Conservation (phyloP, 2,329 filamentous ascomycete species). For the Venturia oleaginea region DNA sequence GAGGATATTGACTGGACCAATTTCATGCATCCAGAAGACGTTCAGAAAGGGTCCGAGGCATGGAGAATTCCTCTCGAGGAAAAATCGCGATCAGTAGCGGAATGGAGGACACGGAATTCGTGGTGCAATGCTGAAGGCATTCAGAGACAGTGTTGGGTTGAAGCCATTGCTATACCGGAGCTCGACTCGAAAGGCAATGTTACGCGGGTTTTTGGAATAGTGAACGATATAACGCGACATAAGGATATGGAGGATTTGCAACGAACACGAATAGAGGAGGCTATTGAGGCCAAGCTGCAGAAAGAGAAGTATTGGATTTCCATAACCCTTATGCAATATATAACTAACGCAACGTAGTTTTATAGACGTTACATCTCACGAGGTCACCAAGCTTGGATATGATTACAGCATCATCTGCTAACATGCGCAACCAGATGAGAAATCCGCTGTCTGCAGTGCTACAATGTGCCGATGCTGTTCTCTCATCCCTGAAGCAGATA, state of each 20-base stretch:
- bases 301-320: slow-evolving; percentile 2
- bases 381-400: neutral
- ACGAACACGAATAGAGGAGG: slow-evolving; percentile 2
- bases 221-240: slow-evolving; percentile 25
- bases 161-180: slow-evolving; percentile 2
- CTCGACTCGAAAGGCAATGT: slow-evolving; percentile 14
- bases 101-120: neutral
- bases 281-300: slow-evolving; percentile 11
- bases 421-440: slow-evolving; percentile 16
- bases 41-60: neutral
- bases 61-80: slow-evolving; percentile 9
- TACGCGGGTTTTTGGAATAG: slow-evolving; percentile 24
- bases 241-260: slow-evolving; percentile 21
- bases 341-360: slow-evolving; percentile 15
- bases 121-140: slow-evolving; percentile 1
- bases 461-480: slow-evolving; percentile 9
- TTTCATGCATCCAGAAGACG: slow-evolving; percentile 6
- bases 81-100: neutral
- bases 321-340: no score
- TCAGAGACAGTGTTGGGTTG: slow-evolving; percentile 4
- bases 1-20: neutral
- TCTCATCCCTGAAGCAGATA: neutral
- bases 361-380: slow-evolving; percentile 17
- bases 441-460: slow-evolving; percentile 16
- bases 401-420: neutral